Evolutionary conservation across 164 flowering plant genomes (phyloP).

Genomic region (Brasenia schreberi): DNA sequence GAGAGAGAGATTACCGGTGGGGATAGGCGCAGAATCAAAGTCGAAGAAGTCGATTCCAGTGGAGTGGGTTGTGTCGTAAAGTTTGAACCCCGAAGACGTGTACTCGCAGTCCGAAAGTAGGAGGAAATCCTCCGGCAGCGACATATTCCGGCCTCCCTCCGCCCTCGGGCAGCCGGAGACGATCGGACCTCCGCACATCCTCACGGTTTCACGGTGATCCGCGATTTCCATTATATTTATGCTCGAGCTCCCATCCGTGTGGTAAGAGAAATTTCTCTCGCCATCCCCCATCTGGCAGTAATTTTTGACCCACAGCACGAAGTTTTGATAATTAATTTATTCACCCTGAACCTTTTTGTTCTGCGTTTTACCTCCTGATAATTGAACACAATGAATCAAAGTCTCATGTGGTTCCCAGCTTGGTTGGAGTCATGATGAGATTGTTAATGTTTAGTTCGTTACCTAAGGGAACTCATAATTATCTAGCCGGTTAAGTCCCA

Average conservation of each 20-base stretch:
- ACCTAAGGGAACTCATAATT: too few relatives aligned
- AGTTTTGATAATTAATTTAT: too few relatives aligned
- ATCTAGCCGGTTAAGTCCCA: too few relatives aligned
- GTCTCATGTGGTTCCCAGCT: too few relatives aligned
- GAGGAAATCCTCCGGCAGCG: neutral
- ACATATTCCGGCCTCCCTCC: neutral
- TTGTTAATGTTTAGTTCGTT: too few relatives aligned
- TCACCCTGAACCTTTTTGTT: neutral
- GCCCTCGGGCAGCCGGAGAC: neutral
- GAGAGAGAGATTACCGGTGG: neutral
- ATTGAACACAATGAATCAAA: neutral
- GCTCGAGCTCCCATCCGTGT: neutral
- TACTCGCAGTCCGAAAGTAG: neutral
- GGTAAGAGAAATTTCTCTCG: neutral
- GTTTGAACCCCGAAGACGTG: neutral
- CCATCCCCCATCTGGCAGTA: neutral
- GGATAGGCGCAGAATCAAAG: neutral
- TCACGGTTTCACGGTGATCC: neutral
- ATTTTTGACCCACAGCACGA: neutral
- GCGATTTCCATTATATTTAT: neutral
- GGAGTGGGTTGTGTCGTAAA: neutral
- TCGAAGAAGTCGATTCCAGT: neutral
- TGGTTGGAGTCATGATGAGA: too few relatives aligned
- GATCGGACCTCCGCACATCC: neutral
- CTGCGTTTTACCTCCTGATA: neutral